Base-by-base conservation (phyloP, 2,329 filamentous ascomycete species). In the Penicillium sclerotiorum region DNA sequence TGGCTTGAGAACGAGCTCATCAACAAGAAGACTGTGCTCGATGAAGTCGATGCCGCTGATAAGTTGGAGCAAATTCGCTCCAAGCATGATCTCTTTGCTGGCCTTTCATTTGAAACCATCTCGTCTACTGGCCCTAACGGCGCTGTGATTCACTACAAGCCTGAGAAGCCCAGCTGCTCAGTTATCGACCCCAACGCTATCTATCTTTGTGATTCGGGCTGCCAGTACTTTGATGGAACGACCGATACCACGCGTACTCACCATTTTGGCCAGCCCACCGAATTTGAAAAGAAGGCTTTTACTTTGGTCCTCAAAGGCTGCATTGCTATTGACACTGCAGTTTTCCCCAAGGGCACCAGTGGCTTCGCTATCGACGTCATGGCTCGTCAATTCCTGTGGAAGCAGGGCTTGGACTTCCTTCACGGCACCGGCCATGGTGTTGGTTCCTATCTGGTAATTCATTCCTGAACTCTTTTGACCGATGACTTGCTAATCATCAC, bases 391-490 rank as follows among this genome's bases (percentile, higher is more conserved):
- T 89, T 89, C 65, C 80, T 99, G 52, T 99, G 94, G 94, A 88
- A 89, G 65, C 81, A 93, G 64, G 94, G 94, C 0, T 79, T 99
- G 11, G 94, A 99, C 68, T 99, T 96, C 72, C 85, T 94, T 30
- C 94, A 99, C 68, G 94, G 94, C 49, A 99, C 94, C 4, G 94
- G 94, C 8, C 94, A 99, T 68, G 94, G 94, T 36, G 89, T 99
- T 28, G 94, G 94, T 22, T 96, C 91, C 1, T 99, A 87, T 72
- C 76, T 99, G 59, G 75, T 77, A 67, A 59, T 52, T 30, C 35
- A 11, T 17, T 23, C 12, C 33, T 27, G 37, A 17, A 38, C n/a
- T 23, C 9, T 9, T 11, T 51, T 17, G 9, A 28, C n/a, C n/a
- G 4, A 17, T 25, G 12, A 28, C 3, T 12, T 9, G 18, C 41